These are phyloP conservation scores for Hirsutella minnesotensis DNA, from an alignment of 2,329 filamentous ascomycete genomes.

Conservation along the genomic window DNA sequence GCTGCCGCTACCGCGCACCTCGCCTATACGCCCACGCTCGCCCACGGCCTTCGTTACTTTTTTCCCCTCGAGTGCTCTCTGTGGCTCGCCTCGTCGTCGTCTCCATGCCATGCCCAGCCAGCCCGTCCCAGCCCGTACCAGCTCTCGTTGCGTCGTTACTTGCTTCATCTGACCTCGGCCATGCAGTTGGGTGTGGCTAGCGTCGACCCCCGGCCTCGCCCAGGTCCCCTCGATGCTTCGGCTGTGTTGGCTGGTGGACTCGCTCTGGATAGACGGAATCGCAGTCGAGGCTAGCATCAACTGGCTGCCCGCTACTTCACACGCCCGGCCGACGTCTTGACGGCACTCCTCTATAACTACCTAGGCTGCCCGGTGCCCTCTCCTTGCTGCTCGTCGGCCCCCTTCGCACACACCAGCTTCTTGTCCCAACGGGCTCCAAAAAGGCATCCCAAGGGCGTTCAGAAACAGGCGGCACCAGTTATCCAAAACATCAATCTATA, in stretches of 20 bases:
- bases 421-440: conserved; percentile 6
- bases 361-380: conserved; percentile 5
- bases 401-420: neutral
- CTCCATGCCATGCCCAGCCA: no score
- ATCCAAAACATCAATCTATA: conserved; percentile 15
- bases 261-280: neutral
- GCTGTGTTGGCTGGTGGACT: neutral
- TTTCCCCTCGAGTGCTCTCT: no score
- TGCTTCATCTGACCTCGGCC: neutral
- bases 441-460: conserved; percentile 4
- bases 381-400: conserved; percentile 6
- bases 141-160: no score
- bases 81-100: no score
- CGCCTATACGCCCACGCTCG: no score
- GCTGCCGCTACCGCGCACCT: no score
- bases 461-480: conserved; percentile 8
- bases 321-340: neutral
- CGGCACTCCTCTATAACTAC: conserved; percentile 4
- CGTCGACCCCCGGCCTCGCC: neutral
- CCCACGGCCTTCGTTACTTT: no score
- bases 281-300: no score
- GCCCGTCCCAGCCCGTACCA: no score
- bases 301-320: no score
- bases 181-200: neutral
- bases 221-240: neutral